Evolutionary conservation across 257 asterid genomes (phyloP).

Genomic region (Capsicum pubescens): DNA sequence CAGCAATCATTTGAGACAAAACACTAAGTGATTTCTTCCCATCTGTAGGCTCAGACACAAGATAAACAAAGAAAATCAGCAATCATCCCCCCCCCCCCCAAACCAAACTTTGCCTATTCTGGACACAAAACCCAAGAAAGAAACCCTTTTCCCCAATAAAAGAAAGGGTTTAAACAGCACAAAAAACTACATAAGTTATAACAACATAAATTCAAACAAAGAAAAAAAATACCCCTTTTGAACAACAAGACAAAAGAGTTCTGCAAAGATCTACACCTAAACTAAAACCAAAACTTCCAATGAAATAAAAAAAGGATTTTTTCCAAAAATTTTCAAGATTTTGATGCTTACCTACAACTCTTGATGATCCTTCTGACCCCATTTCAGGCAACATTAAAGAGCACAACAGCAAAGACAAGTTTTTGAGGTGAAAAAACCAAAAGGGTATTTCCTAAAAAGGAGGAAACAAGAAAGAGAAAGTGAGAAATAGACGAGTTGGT

Average conservation of each 20-base stretch:
- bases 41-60: too few species aligned
- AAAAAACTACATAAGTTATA: not conserved
- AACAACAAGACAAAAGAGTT: not conserved
- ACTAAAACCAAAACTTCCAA: not conserved
- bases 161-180: not conserved
- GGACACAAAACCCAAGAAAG: not conserved
- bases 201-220: not conserved
- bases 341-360: conserved; percentile 66
- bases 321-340: not conserved
- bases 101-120: not conserved
- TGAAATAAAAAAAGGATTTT: not conserved
- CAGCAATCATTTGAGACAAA: too few species aligned
- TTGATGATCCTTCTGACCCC: conserved; percentile 71
- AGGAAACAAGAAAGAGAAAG: too few species aligned
- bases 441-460: too few species aligned
- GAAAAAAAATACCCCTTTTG: not conserved
- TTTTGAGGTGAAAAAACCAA: not conserved
- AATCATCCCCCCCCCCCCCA: not conserved
- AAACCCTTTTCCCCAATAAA: conserved; percentile 7
- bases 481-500: not conserved
- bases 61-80: not conserved
- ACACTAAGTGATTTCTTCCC: too few species aligned
- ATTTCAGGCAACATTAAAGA: conserved; percentile 46
- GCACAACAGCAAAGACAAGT: conserved; percentile 19
- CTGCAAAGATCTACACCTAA: not conserved